Base-by-base conservation (phyloP, 2,329 filamentous ascomycete genomes). In the Neofusicoccum parvum region DNA sequence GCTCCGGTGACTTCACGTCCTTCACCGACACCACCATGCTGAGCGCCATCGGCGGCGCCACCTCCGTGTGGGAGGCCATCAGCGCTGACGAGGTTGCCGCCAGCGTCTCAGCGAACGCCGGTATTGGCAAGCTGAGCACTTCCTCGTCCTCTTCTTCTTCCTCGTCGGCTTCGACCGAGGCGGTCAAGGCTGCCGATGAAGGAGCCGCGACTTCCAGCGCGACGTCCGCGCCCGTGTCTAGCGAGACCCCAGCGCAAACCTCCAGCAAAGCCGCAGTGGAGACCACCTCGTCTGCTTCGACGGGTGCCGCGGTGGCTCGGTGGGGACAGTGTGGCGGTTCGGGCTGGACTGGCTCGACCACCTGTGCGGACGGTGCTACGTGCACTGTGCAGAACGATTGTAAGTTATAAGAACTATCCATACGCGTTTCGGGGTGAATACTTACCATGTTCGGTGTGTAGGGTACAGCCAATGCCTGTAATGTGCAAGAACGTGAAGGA, bases 1-100 rank as follows among this genome's bases (percentile, higher is more conserved):
- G 23, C 37, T 59, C 56, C 17, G 66, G 60, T 53, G 66, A 68
- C 27, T 56, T 66, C 17, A 58, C 60, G 34, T 46, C 51, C 14
- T 64, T 62, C 60, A 65, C 37, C 23, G 48, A 65, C 34, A 66
- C 34, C n/a, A 32, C 36, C 12, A 46, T 27, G 5, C 34, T 62
- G 11, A n/a, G 14, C 3, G 17, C 41, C 17, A 17, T 48, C 20
- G 43, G 45, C 32, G 34, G 7, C 37, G 50, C 45, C 2, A 23
- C 34, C 17, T 45, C 43, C 5, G 49, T 65, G 34, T 46, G 27
- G 32, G 23, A 62, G 27, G 64, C 64, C 23, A 27, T 34, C 32
- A 27, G 20, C 46, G 41, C 51, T 14, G 41, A 58, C 12, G 53
- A 53, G 27, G 63, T 54, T 12, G 63, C 41, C 17, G 11, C 41